A percentile compares a stretch with the other conserved stretches of the same genome.
These are phyloP conservation scores for Mallotus repandus DNA, from an alignment of 441 rosid species.

Conservation along the genomic window DNA sequence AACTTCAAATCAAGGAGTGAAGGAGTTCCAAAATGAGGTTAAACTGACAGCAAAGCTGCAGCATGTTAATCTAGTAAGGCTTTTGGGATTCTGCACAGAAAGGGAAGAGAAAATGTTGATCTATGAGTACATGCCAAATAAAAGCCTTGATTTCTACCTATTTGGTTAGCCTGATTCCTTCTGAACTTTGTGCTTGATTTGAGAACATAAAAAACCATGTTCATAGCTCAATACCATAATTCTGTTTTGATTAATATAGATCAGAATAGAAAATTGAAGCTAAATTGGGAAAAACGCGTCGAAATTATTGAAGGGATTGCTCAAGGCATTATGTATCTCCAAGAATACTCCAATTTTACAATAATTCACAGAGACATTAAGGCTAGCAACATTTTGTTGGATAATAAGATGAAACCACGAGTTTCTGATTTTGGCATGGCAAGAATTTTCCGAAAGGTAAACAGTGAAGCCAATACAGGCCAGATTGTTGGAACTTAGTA, in stretches of 20 bases:
- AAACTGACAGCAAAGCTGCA: conserved; percentile 45
- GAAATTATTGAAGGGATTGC: conserved; percentile 34
- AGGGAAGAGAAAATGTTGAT: conserved; percentile 45
- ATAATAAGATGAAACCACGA: conserved; percentile 29
- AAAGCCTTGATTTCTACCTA: conserved; percentile 45
- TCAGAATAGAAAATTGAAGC: neutral
- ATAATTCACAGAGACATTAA: conserved; percentile 40
- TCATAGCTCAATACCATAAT: neutral
- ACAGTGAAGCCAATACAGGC: conserved; percentile 21
- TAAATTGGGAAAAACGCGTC: conserved; percentile 34
- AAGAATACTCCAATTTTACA: conserved; percentile 37
- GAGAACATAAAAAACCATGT: neutral
- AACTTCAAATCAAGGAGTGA: conserved; percentile 43
- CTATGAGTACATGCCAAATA: conserved; percentile 47
- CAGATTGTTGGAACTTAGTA: conserved; percentile 40
- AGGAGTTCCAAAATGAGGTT: conserved; percentile 54
- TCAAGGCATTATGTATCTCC: conserved; percentile 39
- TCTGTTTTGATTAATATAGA: conserved; percentile 18
- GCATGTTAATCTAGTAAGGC: conserved; percentile 47
- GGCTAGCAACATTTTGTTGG: conserved; percentile 33
- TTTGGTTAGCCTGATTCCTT: conserved; percentile 27
- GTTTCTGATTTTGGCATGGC: conserved; percentile 37
- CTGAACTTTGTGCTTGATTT: neutral
- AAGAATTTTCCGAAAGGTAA: conserved; percentile 30
- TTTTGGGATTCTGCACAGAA: conserved; percentile 42